Evolutionary conservation across 106 monocot genomes (phyloP).

Genomic region (Dendrobium nobile): DNA sequence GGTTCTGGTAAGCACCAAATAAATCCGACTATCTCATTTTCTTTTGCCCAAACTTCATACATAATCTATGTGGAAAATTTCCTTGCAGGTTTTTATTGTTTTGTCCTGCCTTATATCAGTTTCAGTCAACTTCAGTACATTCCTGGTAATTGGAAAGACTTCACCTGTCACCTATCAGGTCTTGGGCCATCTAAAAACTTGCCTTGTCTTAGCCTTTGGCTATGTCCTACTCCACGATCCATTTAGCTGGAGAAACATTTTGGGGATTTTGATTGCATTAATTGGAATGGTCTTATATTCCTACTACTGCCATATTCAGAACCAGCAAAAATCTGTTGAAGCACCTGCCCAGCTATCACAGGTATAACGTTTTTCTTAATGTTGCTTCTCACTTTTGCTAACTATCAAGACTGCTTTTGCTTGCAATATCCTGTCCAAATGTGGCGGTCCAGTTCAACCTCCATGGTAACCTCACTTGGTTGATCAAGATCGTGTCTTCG

Average conservation of each 20-base stretch:
- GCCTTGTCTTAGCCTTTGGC: conserved; percentile 61
- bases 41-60: neutral
- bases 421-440: neutral
- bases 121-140: conserved; percentile 44
- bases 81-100: conserved; percentile 43
- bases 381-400: neutral
- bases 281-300: conserved; percentile 63
- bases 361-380: conserved; percentile 17
- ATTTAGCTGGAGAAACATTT: conserved; percentile 69
- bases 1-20: conserved; percentile 51
- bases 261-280: conserved; percentile 56
- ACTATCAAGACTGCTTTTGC: no score
- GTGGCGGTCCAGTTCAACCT: no score
- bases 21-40: neutral
- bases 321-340: conserved; percentile 52
- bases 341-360: conserved; percentile 22
- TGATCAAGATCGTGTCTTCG: neutral
- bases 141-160: conserved; percentile 62
- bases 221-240: conserved; percentile 70
- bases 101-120: conserved; percentile 63
- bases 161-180: conserved; percentile 73
- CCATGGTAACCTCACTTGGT: neutral
- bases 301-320: conserved; percentile 41
- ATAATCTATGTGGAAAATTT: neutral
- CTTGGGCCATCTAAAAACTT: conserved; percentile 71